Conservation (phyloP, 352 stramenopile species). For the Saprolegnia diclina region DNA sequence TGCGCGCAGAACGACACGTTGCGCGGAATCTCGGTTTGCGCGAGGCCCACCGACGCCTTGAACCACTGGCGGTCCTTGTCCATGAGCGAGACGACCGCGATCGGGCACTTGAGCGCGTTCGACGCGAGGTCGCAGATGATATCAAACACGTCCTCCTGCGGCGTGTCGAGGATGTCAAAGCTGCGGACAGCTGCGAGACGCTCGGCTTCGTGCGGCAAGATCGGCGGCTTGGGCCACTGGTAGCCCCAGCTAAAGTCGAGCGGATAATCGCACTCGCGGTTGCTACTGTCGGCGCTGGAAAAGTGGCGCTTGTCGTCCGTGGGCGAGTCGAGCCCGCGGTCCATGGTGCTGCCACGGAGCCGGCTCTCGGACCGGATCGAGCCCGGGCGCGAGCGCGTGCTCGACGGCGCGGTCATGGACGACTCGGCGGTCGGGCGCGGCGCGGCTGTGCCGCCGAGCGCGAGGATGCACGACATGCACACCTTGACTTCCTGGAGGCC, state of each 20-base stretch:
- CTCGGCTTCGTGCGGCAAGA: constrained; percentile 59
- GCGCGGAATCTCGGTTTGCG: constrained; percentile 79
- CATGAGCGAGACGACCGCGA: constrained; percentile 75
- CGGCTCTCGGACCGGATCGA: neutral
- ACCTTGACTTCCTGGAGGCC: constrained; percentile 76
- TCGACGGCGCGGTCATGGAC: constrained; percentile 41
- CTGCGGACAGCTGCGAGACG: constrained; percentile 67
- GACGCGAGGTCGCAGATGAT: constrained; percentile 86
- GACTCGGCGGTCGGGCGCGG: constrained; percentile 38
- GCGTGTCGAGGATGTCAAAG: constrained; percentile 86
- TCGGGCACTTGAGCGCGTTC: constrained; percentile 84
- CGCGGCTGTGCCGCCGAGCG: constrained; percentile 75
- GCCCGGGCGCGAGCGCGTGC: constrained; percentile 29
- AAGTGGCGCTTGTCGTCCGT: constrained; percentile 12
- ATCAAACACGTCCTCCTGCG: constrained; percentile 82
- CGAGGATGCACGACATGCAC: constrained; percentile 87
- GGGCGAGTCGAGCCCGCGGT: neutral
- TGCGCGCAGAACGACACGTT: constrained; percentile 83
- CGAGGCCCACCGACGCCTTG: constrained; percentile 76
- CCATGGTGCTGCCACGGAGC: constrained; percentile 1
- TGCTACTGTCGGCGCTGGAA: neutral
- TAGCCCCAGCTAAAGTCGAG: constrained; percentile 87
- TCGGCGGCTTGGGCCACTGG: constrained; percentile 78
- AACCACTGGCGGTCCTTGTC: constrained; percentile 86
- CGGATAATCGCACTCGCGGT: constrained; percentile 75